phyloP scores from a whole-genome alignment of 2,329 filamentous ascomycete species.

The Fusarium brachygibbosum region DNA sequence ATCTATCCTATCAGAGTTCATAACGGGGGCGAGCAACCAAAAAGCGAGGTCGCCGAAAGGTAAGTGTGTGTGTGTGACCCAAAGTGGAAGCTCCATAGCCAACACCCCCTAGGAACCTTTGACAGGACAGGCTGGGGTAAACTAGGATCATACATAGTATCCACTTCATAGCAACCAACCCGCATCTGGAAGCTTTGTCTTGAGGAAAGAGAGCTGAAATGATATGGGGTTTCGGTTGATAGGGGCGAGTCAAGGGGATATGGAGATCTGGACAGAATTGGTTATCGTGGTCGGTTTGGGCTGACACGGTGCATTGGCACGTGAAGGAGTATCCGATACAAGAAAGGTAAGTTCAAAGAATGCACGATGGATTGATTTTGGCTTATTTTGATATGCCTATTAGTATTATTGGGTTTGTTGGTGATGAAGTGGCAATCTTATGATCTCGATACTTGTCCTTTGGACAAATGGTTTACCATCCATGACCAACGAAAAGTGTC shows the following conservation, averaged over 20 bases:
- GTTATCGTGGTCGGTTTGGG: not conserved
- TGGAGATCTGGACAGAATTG: not conserved
- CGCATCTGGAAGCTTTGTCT: not conserved
- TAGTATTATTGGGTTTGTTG: not conserved
- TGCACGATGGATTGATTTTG: not conserved
- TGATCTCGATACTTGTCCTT: not conserved
- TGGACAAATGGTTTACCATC: no score
- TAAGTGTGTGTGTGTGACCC: slow-evolving; percentile 11
- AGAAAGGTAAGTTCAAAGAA: not conserved
- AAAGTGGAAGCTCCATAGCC: slow-evolving; percentile 33
- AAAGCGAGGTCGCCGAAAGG: not conserved
- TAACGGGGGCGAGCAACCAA: slow-evolving; percentile 8
- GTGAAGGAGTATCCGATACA: not conserved
- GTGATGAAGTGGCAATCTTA: not conserved
- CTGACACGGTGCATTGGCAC: not conserved
- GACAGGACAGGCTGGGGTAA: slow-evolving; percentile 38
- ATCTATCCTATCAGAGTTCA: not conserved
- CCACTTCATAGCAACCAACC: not conserved
- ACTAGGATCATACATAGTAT: not conserved
- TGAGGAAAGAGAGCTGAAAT: not conserved
- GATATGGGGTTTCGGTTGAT: slow-evolving; percentile 11
- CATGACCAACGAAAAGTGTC: not conserved
- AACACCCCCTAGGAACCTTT: slow-evolving; percentile 27
- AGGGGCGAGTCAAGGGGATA: slow-evolving; percentile 1
- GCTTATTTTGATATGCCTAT: not conserved